Evolutionary conservation across 345 rosid genomes (phyloP).

Genomic region (Murraya paniculata): DNA sequence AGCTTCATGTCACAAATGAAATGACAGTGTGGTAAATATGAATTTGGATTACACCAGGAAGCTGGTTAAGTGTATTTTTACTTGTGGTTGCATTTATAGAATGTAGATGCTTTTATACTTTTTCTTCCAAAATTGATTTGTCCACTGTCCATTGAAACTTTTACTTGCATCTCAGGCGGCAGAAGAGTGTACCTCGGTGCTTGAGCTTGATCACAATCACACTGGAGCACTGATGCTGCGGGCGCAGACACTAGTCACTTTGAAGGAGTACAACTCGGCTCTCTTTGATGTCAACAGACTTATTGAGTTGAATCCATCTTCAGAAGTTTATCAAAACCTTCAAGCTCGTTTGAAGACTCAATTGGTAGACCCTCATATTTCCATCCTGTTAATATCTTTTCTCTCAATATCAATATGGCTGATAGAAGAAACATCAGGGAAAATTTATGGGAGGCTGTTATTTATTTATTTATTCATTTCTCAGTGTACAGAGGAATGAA

Average conservation of each 20-base stretch:
- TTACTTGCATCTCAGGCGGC: conserved; percentile 57
- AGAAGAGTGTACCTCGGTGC: conserved; percentile 88
- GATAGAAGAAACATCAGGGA: background rate
- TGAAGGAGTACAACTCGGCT: conserved; percentile 82
- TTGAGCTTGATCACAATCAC: conserved; percentile 84
- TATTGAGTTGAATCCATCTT: conserved; percentile 73
- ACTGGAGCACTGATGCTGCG: conserved; percentile 92
- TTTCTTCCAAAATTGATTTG: background rate
- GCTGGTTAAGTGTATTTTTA: background rate
- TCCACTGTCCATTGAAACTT: background rate
- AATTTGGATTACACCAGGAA: background rate
- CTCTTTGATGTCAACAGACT: conserved; percentile 88
- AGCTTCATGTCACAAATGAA: background rate
- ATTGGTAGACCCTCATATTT: conserved; percentile 48
- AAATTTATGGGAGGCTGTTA: background rate
- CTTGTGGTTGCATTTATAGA: background rate
- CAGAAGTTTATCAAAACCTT: conserved; percentile 79
- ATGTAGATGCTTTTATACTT: background rate
- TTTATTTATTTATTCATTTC: background rate
- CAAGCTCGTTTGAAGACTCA: conserved; percentile 86
- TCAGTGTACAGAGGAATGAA: background rate
- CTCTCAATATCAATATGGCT: background rate
- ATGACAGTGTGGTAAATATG: background rate
- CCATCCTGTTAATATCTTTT: background rate
- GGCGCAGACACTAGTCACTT: conserved; percentile 85